phyloP scores from a whole-genome alignment of 2,329 filamentous ascomycete species.

The Neonectria sp. region DNA sequence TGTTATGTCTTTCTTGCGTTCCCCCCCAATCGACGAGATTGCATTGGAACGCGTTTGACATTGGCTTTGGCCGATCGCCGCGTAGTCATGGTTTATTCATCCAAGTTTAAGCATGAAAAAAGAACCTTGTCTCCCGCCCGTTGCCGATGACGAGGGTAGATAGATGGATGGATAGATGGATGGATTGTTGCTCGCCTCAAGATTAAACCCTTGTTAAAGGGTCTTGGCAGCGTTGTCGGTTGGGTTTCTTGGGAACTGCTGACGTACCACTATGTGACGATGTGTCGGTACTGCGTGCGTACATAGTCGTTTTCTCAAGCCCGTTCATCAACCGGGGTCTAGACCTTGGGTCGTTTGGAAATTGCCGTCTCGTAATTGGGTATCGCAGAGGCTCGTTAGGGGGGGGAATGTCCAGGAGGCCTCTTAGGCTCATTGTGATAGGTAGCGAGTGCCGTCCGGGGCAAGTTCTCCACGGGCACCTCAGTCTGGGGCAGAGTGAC shows the following conservation, averaged over 20 bases:
- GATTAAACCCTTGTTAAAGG: no score
- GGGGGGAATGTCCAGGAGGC: conserved; percentile 4
- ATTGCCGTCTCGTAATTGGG: conserved; percentile 28
- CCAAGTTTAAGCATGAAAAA: conserved; percentile 24
- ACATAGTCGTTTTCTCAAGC: no score
- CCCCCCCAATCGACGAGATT: background rate
- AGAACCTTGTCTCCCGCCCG: conserved; percentile 7
- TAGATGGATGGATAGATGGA: no score
- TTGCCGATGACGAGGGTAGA: background rate
- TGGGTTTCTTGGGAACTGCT: conserved; percentile 5
- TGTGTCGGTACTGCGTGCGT: background rate
- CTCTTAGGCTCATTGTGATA: conserved; percentile 6
- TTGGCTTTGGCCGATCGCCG: conserved; percentile 7
- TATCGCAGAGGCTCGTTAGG: background rate
- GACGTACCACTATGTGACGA: conserved; percentile 10
- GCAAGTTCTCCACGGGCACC: background rate
- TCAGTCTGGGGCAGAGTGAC: background rate
- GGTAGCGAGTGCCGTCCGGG: background rate
- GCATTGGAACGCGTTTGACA: background rate
- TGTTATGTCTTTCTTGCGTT: background rate
- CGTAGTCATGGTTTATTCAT: conserved; percentile 16
- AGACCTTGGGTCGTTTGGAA: conserved; percentile 18
- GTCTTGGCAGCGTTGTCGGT: background rate
- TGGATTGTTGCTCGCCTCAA: no score
- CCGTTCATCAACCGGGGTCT: no score